Evolutionary conservation across 1,139 yeast species (phyloP).

Genomic region (Komagataea norvegica): DNA sequence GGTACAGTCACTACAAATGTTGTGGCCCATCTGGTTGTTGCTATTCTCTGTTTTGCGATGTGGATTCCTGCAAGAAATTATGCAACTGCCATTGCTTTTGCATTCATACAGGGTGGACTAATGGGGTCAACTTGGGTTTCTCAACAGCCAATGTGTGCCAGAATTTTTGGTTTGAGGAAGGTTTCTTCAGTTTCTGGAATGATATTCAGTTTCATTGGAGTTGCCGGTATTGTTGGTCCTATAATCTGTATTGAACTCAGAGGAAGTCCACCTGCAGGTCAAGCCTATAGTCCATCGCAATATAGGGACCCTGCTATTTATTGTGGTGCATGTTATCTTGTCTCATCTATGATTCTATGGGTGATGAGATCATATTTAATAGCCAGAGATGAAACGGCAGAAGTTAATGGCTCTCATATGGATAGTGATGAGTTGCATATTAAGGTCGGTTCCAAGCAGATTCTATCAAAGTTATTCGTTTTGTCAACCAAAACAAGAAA

Average conservation of each 20-base stretch:
- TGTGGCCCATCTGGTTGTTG: constrained; percentile 29
- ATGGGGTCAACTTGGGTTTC: constrained; percentile 41
- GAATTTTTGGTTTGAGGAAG: constrained; percentile 45
- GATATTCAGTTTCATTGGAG: constrained; percentile 49
- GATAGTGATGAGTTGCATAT: constrained; percentile 25
- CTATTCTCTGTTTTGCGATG: constrained; percentile 42
- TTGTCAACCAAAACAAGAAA: no score
- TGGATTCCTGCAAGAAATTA: constrained; percentile 58
- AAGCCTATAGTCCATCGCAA: constrained; percentile 36
- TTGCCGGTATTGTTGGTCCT: constrained; percentile 46
- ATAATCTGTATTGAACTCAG: constrained; percentile 48
- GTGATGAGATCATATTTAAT: constrained; percentile 46
- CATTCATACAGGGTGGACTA: constrained; percentile 41
- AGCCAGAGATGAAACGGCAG: constrained; percentile 38
- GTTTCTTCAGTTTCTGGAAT: constrained; percentile 44
- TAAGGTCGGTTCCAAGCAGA: constrained; percentile 17
- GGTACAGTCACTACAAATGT: constrained; percentile 54
- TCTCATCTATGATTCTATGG: constrained; percentile 36
- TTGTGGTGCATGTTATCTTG: constrained; percentile 46
- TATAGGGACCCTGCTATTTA: constrained; percentile 48
- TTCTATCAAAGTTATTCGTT: constrained; percentile 13
- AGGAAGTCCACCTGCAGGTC: constrained; percentile 28
- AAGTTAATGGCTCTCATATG: constrained; percentile 14
- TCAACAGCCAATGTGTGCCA: constrained; percentile 24
- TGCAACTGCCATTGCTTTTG: constrained; percentile 46